These are phyloP conservation scores for Solanum bukasovii DNA, from an alignment of 257 asterid genomes.

Conservation along the genomic window DNA sequence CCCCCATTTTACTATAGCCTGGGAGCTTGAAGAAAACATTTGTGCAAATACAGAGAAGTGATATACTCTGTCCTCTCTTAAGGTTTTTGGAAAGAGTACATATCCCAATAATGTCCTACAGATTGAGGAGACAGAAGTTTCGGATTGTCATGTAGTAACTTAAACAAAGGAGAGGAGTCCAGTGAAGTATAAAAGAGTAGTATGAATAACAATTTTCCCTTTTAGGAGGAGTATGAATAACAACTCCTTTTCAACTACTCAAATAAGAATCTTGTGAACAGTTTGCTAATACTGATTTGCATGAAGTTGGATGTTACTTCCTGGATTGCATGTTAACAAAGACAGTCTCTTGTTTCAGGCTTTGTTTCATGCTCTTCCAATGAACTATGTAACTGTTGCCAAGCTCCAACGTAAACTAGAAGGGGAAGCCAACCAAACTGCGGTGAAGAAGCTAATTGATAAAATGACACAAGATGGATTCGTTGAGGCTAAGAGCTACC, in stretches of 20 bases:
- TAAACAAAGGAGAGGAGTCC: background rate
- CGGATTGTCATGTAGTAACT: background rate
- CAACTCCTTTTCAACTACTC: background rate
- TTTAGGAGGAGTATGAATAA: background rate
- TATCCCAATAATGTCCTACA: background rate
- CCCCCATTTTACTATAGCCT: background rate
- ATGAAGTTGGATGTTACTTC: background rate
- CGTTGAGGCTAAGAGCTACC: conserved; percentile 58
- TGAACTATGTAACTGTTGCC: conserved; percentile 52
- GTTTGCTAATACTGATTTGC: background rate
- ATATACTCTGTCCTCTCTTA: background rate
- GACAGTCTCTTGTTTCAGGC: conserved; percentile 41
- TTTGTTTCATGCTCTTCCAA: conserved; percentile 78
- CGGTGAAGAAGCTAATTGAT: conserved; percentile 69
- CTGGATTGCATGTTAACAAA: background rate
- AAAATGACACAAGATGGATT: conserved; percentile 82
- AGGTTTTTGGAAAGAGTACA: background rate
- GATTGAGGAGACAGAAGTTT: background rate
- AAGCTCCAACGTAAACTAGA: conserved; percentile 75
- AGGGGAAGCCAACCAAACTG: conserved; percentile 54
- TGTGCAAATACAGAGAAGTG: background rate
- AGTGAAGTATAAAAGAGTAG: background rate
- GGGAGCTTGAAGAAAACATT: background rate
- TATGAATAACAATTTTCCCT: background rate
- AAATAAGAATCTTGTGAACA: background rate